Base-by-base conservation (phyloP, 306 rosid species). In the Biancaea sappan region DNA sequence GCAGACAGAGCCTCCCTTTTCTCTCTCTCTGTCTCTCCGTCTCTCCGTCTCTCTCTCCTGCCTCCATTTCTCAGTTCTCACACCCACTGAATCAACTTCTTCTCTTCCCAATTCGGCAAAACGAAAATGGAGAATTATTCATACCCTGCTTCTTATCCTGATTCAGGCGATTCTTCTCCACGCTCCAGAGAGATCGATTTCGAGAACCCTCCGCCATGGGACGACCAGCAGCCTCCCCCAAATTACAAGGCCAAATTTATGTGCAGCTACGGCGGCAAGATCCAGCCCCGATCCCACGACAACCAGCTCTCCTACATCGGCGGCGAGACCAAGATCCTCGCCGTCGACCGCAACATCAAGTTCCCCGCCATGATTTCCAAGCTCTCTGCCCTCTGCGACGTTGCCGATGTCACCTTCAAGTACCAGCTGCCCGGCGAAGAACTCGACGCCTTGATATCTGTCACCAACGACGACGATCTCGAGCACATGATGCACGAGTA, bases 211-310 rank as follows among this genome's bases (percentile, higher is more conserved):
- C 74, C 96, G 13, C 87, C 97, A 1, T 91, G 96, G 97, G 97
- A 92, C 25, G 94, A 92, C 1, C 86, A 86, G 58, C 87, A 83
- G 32, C 89, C 54, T 1, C 75, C 66, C 0, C 80, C 78, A 0
- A 88, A 52, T 72, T 91, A 85, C 87, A 89, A 85, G 59, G 92
- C 85, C 26, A 93, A 89, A 71, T 88, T 93, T 82, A 88, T 93
- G 92, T 93, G 93, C 82, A 91, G 97, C 80, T 93, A 93, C 63
- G 97, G 96, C 73, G 98, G 98, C 19, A 93, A 93, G 88, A 93
- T 93, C 89, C 92, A 84, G 64, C 98, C 98, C 0, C 97, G 98
- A 3, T 84, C 66, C 10, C 97, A 93, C 69, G 98, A 93, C 78
- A 93, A 93, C 47, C 90, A 82, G 34, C 94, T 93, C 71, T 87